Evolutionary conservation across 371 early-diverging fungal genomes (phyloP).

Genomic region (Mortierella sp.): DNA sequence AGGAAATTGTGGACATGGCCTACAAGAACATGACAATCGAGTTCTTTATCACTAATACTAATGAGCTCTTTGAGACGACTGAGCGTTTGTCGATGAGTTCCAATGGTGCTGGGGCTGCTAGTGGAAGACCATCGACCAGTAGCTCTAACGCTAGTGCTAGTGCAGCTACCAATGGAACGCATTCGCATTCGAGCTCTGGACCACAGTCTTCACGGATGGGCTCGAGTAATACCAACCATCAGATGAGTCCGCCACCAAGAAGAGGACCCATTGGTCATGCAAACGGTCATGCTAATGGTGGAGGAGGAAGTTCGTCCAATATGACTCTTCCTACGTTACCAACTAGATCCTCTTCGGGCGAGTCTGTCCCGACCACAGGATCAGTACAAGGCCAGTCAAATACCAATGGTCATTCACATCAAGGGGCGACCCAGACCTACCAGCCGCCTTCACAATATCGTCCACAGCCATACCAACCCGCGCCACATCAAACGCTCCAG

Average conservation of each 20-base stretch:
- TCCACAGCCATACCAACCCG: slow-evolving; percentile 1
- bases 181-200: slow-evolving; percentile 26
- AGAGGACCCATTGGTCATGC: neutral
- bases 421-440: neutral
- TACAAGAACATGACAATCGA: slow-evolving; percentile 80
- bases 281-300: neutral
- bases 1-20: slow-evolving; percentile 84
- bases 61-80: slow-evolving; percentile 9
- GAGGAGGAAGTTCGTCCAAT: slow-evolving; percentile 3
- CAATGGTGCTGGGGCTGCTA: neutral
- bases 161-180: slow-evolving; percentile 9
- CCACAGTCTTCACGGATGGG: slow-evolving; percentile 22
- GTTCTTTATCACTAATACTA: slow-evolving; percentile 58
- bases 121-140: slow-evolving; percentile 1
- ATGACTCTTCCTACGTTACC: slow-evolving; percentile 11
- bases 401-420: neutral
- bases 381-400: slow-evolving; percentile 3
- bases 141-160: neutral
- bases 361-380: slow-evolving; percentile 15
- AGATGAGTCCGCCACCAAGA: slow-evolving; percentile 23
- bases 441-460: slow-evolving; percentile 2
- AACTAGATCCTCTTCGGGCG: slow-evolving; percentile 40
- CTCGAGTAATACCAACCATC: neutral
- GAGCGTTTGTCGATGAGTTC: neutral
- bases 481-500: slow-evolving; percentile 15